A percentile compares a stretch with the other conserved stretches of the same genome.
phyloP scores from a whole-genome alignment of 2,329 filamentous ascomycete genomes.

The Xylariaceae sp. region DNA sequence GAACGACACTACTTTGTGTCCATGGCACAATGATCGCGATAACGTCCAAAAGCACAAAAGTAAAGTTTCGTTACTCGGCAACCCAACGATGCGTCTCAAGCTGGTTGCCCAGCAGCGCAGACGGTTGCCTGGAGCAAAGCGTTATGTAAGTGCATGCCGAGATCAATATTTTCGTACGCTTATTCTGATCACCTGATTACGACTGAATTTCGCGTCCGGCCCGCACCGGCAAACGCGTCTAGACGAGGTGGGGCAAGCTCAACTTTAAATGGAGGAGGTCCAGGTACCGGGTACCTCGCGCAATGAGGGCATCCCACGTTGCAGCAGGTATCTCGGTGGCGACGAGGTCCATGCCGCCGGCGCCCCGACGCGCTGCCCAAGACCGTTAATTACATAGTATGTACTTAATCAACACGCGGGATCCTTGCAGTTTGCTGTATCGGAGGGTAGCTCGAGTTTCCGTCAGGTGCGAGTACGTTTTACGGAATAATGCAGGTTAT shows the following conservation, averaged over 20 bases:
- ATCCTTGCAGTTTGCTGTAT: not conserved
- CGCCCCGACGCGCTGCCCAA: not conserved
- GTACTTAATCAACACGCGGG: not conserved
- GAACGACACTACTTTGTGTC: too few relatives aligned
- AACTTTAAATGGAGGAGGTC: not conserved
- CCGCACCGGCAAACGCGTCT: constrained; percentile 11
- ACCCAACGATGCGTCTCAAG: too few relatives aligned
- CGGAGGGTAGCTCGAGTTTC: too few relatives aligned
- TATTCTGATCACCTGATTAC: constrained; percentile 17
- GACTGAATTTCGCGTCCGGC: constrained; percentile 16
- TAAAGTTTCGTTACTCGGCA: too few relatives aligned
- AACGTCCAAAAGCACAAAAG: too few relatives aligned
- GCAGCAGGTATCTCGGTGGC: not conserved
- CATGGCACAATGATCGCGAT: too few relatives aligned
- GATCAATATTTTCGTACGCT: not conserved
- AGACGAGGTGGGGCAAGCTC: constrained; percentile 7
- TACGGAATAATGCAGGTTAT: too few relatives aligned
- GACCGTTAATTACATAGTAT: not conserved
- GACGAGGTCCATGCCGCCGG: not conserved
- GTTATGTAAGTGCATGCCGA: not conserved
- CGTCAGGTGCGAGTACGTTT: too few relatives aligned
- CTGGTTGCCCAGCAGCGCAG: too few relatives aligned
- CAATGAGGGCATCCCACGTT: not conserved
- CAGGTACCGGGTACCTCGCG: constrained; percentile 1
- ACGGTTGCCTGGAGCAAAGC: too few relatives aligned